Evolutionary conservation across 148 eudicot species (phyloP), one percentile per base, ranked within the genome.

Genomic region (Rhododendron ovatum): DNA sequence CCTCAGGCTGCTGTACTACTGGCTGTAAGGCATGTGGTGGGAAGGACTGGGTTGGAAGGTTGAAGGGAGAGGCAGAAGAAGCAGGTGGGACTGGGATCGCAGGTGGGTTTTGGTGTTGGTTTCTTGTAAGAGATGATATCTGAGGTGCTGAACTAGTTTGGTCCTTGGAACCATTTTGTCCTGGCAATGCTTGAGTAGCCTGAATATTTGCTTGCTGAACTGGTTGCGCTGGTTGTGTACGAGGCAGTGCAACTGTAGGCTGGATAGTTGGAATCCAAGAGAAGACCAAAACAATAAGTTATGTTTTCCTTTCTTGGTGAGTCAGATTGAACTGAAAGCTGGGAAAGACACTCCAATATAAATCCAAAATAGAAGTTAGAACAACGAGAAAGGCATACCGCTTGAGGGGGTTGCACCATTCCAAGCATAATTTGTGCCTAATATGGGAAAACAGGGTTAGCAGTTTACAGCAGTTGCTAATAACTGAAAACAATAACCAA

Each of bases 361-460:
- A n/a, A 65, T 45, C 26, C 75, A 75, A 69, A 53, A n/a, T 37
- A 24, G 51, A 13, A 78, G 10, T 78, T 22, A 3, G 9, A 43
- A 35, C 28, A 78, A 9, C 11, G 14, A 77, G 43, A 78, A 59
- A 75, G 83, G 18, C 90, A 81, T 93, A 95, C 98, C 92, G 88
- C 83, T 88, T 91, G 92, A 26, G 99, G 91, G 26, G 98, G 91
- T 88, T 94, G 90, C 83, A 96, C 95, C 99, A 96, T 96, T 87
- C 99, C 98, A 76, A 96, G 98, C 99, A 96, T 95, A 35, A 96
- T 96, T 89, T 96, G 99, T 71, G 99, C 99, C 99, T 96, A 84
- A 65, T 2, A 33, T 35, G 65, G 71, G 30, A 55, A 30, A 12
- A 84, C n/a, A 53, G 7, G 6, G 75, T 88, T n/a, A 82, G 87